Evolutionary conservation across 2,329 filamentous ascomycete species (phyloP).

Genomic region (Plenodomus tracheiphilus): DNA sequence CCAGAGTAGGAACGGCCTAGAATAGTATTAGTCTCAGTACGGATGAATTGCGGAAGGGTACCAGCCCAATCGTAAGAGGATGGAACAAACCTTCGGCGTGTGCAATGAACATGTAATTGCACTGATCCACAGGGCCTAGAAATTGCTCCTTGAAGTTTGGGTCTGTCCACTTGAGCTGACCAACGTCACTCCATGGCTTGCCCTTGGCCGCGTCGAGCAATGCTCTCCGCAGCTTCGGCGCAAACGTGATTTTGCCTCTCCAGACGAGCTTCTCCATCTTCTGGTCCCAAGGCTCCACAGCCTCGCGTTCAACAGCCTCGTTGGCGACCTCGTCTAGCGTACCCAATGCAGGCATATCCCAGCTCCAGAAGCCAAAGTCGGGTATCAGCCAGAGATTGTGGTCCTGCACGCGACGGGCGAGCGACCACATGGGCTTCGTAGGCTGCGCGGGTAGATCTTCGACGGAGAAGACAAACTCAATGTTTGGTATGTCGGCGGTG

Average conservation of each 20-base stretch:
- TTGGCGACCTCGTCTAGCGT: constrained; percentile 32
- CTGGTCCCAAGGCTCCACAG: constrained; percentile 34
- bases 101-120: constrained; percentile 58
- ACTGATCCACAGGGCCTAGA: constrained; percentile 57
- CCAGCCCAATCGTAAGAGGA: neutral
- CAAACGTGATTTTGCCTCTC: constrained; percentile 38
- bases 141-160: constrained; percentile 45
- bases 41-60: neutral
- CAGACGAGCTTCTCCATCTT: constrained; percentile 41
- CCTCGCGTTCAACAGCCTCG: constrained; percentile 32
- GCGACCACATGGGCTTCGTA: constrained; percentile 35
- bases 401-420: constrained; percentile 36
- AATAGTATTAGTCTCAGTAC: constrained; percentile 15
- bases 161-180: constrained; percentile 33
- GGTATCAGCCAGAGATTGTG: constrained; percentile 41
- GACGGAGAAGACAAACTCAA: constrained; percentile 40
- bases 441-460: constrained; percentile 38
- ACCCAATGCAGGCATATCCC: constrained; percentile 39
- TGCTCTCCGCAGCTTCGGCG: constrained; percentile 34
- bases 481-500: constrained; percentile 31
- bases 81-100: constrained; percentile 54
- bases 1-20: constrained; percentile 53
- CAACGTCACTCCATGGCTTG: constrained; percentile 40
- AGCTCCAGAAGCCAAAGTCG: constrained; percentile 42
- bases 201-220: constrained; percentile 34